Base-by-base conservation (phyloP, 176 grass and related monocot genomes). In the Ananas comosus region DNA sequence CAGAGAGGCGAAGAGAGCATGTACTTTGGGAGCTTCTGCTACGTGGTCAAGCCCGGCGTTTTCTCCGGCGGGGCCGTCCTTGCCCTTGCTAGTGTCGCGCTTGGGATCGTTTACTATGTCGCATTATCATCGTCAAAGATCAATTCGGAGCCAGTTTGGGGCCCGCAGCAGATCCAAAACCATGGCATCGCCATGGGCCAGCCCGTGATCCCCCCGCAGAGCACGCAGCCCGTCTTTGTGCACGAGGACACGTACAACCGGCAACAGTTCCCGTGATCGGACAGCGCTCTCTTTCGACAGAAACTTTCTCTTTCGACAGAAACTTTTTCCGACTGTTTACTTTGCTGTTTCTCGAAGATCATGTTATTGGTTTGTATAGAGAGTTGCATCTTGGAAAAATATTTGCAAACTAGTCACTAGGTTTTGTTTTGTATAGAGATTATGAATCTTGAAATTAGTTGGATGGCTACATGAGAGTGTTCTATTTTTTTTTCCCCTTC, bases 241-340 rank as follows among this genome's bases (percentile, higher is more conserved):
- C 94, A 99, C 0, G 94, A 99, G 70, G 94, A 99, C 80, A 99
- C 89, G 0, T 99, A 99, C 74, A 93, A 88, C 53, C 73, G 94
- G 58, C 94, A 87, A 73, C 84, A 93, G 29, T 82, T 90, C 78
- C 84, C 89, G 0, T 92, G 83, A 92, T 42, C 18, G 9, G 64
- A n/a, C 17, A 58, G 52, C 48, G 57, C 17, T 61, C 56, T 61
- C 7, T 22, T 16, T 61, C 17, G 21, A 22, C 56, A 8, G 16
- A 14, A 18, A 17, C 56, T n/a, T n/a, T 59, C 56, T 59, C 6
- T 21, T 14, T 59, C n/a, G 19, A 21, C 56, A 9, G 16, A 16
- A 18, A 18, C 56, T 61, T 10, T 16, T 9, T 61, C 56, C 16
- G 7, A 18, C 56, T 61, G 56, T 10, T 61, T 19, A 61, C 33